Conservation (phyloP, 176 grass and related monocot species). For the Oryza longistaminata region DNA sequence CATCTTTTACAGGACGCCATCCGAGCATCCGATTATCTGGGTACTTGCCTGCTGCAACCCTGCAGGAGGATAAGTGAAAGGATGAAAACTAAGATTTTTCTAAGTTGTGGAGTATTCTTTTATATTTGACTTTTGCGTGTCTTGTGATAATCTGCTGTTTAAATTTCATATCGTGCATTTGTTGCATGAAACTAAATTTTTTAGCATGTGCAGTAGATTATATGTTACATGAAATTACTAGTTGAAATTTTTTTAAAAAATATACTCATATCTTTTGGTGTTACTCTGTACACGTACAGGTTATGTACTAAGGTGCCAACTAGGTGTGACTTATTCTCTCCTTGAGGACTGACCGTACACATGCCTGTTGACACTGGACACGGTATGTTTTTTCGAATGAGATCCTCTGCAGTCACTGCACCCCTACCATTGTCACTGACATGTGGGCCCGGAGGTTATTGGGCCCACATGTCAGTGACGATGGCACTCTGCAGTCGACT, state of each 20-base stretch:
- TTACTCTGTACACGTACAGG: not conserved
- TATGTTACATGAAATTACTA: not conserved
- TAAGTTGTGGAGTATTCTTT: not conserved
- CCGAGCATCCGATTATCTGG: slow-evolving; percentile 86
- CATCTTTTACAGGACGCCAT: slow-evolving; percentile 79
- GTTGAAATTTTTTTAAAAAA: not conserved
- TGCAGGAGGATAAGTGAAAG: slow-evolving; percentile 37
- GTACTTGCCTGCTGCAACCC: slow-evolving; percentile 78
- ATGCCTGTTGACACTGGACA: not conserved
- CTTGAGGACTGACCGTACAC: not conserved
- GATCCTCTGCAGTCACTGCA: too few species aligned
- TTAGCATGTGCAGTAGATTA: not conserved
- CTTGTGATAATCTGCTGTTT: not conserved
- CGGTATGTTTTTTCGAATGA: slow-evolving; percentile 23
- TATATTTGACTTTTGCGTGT: not conserved
- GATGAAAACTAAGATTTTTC: not conserved
- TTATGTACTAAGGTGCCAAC: not conserved
- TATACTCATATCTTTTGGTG: not conserved
- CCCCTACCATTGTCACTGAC: too few species aligned
- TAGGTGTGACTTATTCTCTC: not conserved
- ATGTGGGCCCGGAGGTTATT: too few species aligned
- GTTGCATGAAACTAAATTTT: not conserved
- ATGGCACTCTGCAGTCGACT: too few species aligned
- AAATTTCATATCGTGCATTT: not conserved
- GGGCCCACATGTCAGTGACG: too few species aligned